Evolutionary conservation across 208 protist genomes (phyloP).

Genomic region (Tritrichomonas foetus): DNA sequence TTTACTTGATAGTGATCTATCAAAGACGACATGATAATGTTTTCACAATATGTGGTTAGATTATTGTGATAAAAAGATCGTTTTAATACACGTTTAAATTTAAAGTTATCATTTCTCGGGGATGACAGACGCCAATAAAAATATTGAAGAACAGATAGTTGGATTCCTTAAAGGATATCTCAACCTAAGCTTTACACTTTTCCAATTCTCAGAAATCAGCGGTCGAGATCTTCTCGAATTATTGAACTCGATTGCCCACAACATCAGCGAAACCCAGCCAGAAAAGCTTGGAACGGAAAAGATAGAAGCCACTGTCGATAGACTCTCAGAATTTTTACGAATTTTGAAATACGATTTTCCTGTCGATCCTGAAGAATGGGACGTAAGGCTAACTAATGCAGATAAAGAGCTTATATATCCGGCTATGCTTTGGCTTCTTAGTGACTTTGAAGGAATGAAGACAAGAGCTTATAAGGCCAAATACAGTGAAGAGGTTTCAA

Average conservation of each 20-base stretch:
- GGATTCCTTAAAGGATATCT: not conserved
- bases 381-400: not conserved
- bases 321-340: not conserved
- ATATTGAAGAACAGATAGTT: slow-evolving; percentile 25
- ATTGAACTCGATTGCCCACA: not conserved
- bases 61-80: too few species aligned
- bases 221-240: not conserved
- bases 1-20: too few species aligned
- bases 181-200: not conserved
- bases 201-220: not conserved
- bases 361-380: not conserved
- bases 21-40: too few species aligned
- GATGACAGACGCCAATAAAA: too few species aligned
- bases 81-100: too few species aligned
- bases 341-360: too few species aligned
- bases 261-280: not conserved
- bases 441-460: not conserved
- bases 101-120: too few species aligned
- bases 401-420: not conserved
- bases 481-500: not conserved
- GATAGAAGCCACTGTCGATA: not conserved
- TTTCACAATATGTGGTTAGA: too few species aligned
- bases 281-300: slow-evolving; percentile 27
- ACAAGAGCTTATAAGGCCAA: not conserved
- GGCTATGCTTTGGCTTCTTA: not conserved